Percentiles rank a stretch among this genome's conserved stretches.
These are phyloP conservation scores for Trichosporon ovoides DNA, from an alignment of 1,284 basidiomycete genomes.

Conservation along the genomic window DNA sequence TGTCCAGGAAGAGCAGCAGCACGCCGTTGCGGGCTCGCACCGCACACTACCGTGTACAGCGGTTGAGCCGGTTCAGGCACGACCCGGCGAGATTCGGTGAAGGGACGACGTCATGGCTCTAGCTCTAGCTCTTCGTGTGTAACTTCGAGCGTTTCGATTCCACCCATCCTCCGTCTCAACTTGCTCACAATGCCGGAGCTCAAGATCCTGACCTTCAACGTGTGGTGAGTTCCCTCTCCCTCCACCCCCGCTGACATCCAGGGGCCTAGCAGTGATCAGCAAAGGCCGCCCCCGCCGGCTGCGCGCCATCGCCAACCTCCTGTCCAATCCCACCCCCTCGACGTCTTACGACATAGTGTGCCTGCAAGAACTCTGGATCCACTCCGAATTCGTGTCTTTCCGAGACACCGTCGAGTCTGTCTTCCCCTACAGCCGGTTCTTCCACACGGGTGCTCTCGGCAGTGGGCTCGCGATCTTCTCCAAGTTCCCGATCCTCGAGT, in stretches of 20 bases:
- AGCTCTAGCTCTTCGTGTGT: no score
- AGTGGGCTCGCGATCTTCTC: slow-evolving; percentile 90
- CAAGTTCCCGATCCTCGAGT: slow-evolving; percentile 72
- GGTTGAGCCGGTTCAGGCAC: no score
- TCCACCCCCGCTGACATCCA: slow-evolving; percentile 42
- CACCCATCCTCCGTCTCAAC: background rate
- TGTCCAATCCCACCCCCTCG: slow-evolving; percentile 53
- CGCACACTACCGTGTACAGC: no score
- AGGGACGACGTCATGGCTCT: background rate
- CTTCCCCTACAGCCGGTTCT: slow-evolving; percentile 79
- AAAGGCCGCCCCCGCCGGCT: slow-evolving; percentile 72
- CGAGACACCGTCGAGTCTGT: slow-evolving; percentile 57
- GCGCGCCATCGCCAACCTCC: slow-evolving; percentile 62
- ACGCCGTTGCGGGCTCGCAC: no score
- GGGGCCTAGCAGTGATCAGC: slow-evolving; percentile 85
- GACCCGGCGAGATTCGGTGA: background rate
- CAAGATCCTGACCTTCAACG: slow-evolving; percentile 68
- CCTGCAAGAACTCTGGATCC: slow-evolving; percentile 94
- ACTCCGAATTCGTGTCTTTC: slow-evolving; percentile 75
- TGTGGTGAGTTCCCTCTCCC: slow-evolving; percentile 63
- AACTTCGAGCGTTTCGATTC: background rate
- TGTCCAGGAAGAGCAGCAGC: no score
- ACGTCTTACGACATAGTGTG: slow-evolving; percentile 85
- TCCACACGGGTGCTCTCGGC: slow-evolving; percentile 95
- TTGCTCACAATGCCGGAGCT: slow-evolving; percentile 44